Percentiles rank a stretch among this genome's conserved stretches.
Conservation (phyloP, 139 green algal species). For the Chlorella vulgaris region DNA sequence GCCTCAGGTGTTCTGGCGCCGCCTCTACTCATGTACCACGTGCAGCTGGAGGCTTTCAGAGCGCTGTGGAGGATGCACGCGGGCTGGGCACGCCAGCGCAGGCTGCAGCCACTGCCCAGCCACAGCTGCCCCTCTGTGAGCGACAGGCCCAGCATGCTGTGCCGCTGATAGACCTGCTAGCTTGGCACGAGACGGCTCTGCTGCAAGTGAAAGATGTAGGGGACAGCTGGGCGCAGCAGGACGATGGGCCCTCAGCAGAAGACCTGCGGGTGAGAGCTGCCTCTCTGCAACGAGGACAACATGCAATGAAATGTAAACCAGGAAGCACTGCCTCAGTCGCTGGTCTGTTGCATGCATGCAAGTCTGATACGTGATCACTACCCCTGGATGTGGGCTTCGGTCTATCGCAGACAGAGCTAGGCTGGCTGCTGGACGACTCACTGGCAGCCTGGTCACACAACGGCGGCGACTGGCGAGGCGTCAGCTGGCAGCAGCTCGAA, state of each 20-base stretch:
- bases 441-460: constrained; percentile 32
- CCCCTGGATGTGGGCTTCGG: neutral
- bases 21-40: neutral
- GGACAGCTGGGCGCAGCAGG: constrained; percentile 9
- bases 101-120: neutral
- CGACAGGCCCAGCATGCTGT: constrained; percentile 5
- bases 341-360: too few relatives aligned
- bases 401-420: constrained; percentile 60
- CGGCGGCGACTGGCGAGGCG: constrained; percentile 27
- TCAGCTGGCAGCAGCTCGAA: constrained; percentile 53
- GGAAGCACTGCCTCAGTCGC: too few relatives aligned
- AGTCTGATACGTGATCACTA: too few relatives aligned
- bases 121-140: constrained; percentile 37
- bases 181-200: constrained; percentile 21
- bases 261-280: constrained; percentile 38
- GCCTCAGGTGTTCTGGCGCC: neutral
- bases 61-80: neutral
- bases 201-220: neutral
- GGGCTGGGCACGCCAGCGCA: neutral
- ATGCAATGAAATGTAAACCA: too few relatives aligned
- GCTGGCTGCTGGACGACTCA: constrained; percentile 77
- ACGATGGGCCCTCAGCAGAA: constrained; percentile 25
- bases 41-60: neutral
- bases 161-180: neutral
- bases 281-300: too few relatives aligned